Evolutionary conservation across 2,329 filamentous ascomycete species (phyloP).

Genomic region (Aspergillus niger): DNA sequence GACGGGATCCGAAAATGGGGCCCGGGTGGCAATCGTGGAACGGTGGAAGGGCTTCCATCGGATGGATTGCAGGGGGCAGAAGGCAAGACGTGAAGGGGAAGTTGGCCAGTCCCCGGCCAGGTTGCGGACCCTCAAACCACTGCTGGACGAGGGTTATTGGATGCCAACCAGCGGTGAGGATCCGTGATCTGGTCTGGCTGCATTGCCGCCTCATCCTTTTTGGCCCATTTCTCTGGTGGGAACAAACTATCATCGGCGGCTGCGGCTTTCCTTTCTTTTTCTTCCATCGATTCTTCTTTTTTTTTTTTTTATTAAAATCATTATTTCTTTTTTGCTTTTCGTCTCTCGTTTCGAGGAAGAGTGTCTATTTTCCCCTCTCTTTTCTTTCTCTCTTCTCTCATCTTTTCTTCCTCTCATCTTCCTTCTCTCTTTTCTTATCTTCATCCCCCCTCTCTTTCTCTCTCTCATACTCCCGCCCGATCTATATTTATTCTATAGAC

Average conservation of each 20-base stretch:
- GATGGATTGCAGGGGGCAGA: not conserved
- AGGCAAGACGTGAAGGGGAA: not conserved
- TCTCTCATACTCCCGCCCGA: slow-evolving; percentile 4
- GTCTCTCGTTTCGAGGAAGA: not conserved
- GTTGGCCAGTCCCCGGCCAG: not conserved
- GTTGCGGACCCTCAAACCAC: not conserved
- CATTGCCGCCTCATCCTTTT: slow-evolving; percentile 25
- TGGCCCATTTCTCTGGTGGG: not conserved
- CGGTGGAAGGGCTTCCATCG: not conserved
- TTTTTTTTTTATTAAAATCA: slow-evolving; percentile 1
- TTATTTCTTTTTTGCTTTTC: not conserved
- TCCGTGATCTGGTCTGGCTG: slow-evolving; percentile 23
- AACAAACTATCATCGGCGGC: not conserved
- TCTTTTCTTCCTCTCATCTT: slow-evolving; percentile 7
- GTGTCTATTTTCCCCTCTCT: slow-evolving; percentile 3
- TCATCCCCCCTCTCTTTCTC: slow-evolving; percentile 12
- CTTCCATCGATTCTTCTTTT: slow-evolving; percentile 9
- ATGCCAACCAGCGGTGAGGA: slow-evolving; percentile 23
- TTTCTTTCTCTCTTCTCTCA: slow-evolving; percentile 15
- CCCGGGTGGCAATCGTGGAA: not conserved
- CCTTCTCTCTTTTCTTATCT: slow-evolving; percentile 9
- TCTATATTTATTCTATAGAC: not conserved
- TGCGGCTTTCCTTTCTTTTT: slow-evolving; percentile 18
- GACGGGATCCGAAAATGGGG: not conserved
- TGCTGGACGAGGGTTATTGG: not conserved